Base-by-base conservation (phyloP, 1,284 basidiomycete species). In the Pisolithus thermaeus region DNA sequence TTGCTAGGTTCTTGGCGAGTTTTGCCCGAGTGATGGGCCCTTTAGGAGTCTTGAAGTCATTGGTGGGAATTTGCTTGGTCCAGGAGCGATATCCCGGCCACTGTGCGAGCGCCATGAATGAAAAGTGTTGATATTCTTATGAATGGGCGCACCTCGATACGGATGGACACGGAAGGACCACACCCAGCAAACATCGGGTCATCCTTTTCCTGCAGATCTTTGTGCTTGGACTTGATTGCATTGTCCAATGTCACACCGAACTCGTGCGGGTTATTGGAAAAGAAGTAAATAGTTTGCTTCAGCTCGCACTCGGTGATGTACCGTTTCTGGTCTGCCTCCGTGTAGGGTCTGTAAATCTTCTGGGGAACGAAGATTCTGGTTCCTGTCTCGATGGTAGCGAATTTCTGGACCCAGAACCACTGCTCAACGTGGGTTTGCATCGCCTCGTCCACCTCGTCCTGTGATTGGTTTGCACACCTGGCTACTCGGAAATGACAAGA, bases 31-130 rank as follows among this genome's bases (percentile, higher is more conserved):
- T 86, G 56, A 89, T 86, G 11, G 81, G 85, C 4, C 82, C 77
- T 42, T 84, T 87, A 0, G 86, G 85, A 52, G 77, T 86, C 32
- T 78, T 76, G 64, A 87, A 89, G 65, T 89, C 84, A 64, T 80
- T 79, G 0, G 86, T 89, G 7, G 86, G 87, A 53, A 89, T 89
- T 62, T 89, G 87, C 50, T 81, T 76, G 52, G 81, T 84, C 84
- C 84, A 89, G 39, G 78, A 73, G n/a, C 78, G 70, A 58, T 87
- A 88, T 0, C 86, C 84, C 6, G 84, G 84, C 86, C 87, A 89
- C 85, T 88, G 14, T 3, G 40, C 5, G 32, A 39, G 23, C 1
- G 4, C n/a, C 4, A 35, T 22, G 28, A 45, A 55, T 39, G 43
- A 42, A 51, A 25, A 9, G 40, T 37, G 45, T 50, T 22, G 25